A percentile compares a stretch with the other conserved stretches of the same genome.
These are phyloP conservation scores for Beverwykella pulmonaria DNA, from an alignment of 495 filamentous ascomycete genomes.

Conservation along the genomic window DNA sequence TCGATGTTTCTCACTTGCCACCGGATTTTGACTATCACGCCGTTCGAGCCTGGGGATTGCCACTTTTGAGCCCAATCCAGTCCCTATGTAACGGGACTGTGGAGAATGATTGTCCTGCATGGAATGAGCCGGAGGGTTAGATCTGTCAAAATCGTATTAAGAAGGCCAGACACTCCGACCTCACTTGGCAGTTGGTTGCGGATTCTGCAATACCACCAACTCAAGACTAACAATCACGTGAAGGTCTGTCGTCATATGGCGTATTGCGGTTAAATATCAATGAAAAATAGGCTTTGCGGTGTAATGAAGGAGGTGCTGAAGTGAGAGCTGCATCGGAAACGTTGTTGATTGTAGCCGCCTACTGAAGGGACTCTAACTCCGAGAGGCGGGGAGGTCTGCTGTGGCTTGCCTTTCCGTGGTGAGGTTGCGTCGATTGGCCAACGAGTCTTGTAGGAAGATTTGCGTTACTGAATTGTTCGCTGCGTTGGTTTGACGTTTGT, in stretches of 20 bases:
- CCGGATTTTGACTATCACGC: background rate
- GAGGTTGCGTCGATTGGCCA: no score
- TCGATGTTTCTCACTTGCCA: background rate
- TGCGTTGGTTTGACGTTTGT: no score
- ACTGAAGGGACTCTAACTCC: no score
- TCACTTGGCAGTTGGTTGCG: background rate
- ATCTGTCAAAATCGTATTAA: no score
- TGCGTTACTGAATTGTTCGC: no score
- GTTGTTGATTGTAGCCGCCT: no score
- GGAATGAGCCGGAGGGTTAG: background rate
- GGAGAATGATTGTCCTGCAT: background rate
- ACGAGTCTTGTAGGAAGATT: no score
- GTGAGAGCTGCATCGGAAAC: background rate
- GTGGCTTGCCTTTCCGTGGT: no score
- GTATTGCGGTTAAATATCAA: background rate
- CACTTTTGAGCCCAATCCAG: background rate
- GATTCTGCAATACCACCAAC: background rate
- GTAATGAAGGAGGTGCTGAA: background rate
- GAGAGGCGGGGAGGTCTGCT: no score
- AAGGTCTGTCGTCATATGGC: background rate
- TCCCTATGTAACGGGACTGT: background rate
- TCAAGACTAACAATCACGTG: background rate
- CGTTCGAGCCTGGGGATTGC: constrained; percentile 9
- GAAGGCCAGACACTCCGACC: no score
- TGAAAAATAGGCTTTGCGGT: background rate